Conservation (phyloP, 1,139 yeast genomes). For the Candida glucosophila region DNA sequence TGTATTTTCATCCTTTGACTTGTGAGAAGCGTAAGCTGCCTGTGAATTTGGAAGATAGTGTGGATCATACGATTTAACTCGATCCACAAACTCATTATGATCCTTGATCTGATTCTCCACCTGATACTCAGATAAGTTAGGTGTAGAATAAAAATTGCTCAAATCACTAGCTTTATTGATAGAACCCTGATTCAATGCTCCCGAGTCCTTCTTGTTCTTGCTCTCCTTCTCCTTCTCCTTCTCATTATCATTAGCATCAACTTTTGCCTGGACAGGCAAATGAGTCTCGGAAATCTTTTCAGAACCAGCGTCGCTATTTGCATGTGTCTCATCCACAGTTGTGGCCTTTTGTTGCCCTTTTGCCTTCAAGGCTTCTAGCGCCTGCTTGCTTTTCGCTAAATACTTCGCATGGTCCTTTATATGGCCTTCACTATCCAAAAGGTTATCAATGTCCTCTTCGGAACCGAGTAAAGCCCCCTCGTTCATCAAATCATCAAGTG, state of each 20-base stretch:
- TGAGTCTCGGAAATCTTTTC: slow-evolving; percentile 69
- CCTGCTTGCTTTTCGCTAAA: slow-evolving; percentile 3
- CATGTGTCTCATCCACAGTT: too few relatives aligned
- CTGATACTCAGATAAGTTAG: slow-evolving; percentile 40
- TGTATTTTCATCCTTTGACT: slow-evolving; percentile 1
- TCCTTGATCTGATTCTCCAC: slow-evolving; percentile 31
- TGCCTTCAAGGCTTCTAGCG: slow-evolving; percentile 1
- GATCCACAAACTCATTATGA: slow-evolving; percentile 28
- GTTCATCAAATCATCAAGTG: slow-evolving; percentile 46
- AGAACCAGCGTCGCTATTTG: too few relatives aligned
- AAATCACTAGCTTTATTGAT: slow-evolving; percentile 18
- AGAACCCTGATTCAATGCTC: slow-evolving; percentile 3
- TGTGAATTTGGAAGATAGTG: slow-evolving; percentile 23
- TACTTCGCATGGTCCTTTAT: slow-evolving; percentile 35
- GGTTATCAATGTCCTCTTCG: slow-evolving; percentile 45
- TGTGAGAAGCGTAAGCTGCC: slow-evolving; percentile 2
- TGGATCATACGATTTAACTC: slow-evolving; percentile 30
- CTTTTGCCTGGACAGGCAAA: slow-evolving; percentile 63
- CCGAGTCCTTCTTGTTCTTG: slow-evolving; percentile 1
- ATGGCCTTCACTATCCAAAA: slow-evolving; percentile 45
- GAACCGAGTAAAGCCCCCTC: slow-evolving; percentile 57
- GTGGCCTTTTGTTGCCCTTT: too few relatives aligned
- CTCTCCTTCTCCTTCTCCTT: too few relatives aligned
- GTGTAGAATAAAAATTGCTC: too few relatives aligned
- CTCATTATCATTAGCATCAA: neutral